Evolutionary conservation across 805 yeast genomes (phyloP), one percentile per base, ranked within the genome.

Genomic region (Hanseniaspora pseudoguilliermondii): DNA sequence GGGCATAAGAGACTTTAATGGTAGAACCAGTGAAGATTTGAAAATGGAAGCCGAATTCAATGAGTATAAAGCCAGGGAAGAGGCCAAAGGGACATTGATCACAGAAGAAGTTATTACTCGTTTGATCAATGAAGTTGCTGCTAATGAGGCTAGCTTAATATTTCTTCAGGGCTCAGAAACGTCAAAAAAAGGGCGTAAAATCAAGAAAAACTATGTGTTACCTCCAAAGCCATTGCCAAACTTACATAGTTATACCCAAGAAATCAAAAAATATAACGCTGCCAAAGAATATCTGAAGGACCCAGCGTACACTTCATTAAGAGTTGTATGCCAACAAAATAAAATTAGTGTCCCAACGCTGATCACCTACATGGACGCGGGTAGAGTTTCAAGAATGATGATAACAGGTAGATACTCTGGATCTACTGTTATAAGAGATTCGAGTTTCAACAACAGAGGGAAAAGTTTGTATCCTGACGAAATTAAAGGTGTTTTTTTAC

Each of bases 351-450:
- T 55, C 6, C 58, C 58, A n/a, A 55, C 58, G 2, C 40, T 55
- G 39, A 55, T 55, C 5, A 55, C 58, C 9, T 55, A 55, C 29
- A 55, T 55, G 58, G 58, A 55, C 29, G 58, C 58, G 6, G 54
- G 55, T 29, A 49, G 58, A 46, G 58, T 55, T 6, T 53, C 58
- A 10, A 55, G 58, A 49, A 49, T 50, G 54, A 18, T 55, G 23
- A 43, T 49, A 15, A 55, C 58, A 3, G 58, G 58, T 6, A 55
- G 51, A 25, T 55, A 55, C 39, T 55, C 55, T n/a, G 58, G 58
- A 2, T 55, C 58, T 6, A 44, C 55, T 21, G 54, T 55, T 16
- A 55, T 55, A 3, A 55, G 58, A 46, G 58, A 55, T 20, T 55
- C 58, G 2, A 55, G 55, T 18, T 55, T 55, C 21, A 55, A 55